phyloP scores from a whole-genome alignment of 305 asterid species.

The Rubia peregrina region DNA sequence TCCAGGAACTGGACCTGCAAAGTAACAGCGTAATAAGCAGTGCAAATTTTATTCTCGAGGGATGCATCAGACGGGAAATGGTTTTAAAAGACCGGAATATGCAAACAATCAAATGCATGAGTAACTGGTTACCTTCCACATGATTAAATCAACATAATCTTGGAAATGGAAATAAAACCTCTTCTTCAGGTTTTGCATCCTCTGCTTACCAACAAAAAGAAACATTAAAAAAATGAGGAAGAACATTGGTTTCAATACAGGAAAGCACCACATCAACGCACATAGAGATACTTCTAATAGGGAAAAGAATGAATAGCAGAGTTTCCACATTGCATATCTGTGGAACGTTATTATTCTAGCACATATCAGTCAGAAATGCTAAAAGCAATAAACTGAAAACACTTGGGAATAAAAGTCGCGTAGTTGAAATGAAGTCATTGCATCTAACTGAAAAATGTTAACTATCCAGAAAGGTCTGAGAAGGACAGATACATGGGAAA shows the following conservation, averaged over 20 bases:
- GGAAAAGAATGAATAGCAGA: neutral
- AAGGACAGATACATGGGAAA: neutral
- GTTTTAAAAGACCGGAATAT: constrained; percentile 13
- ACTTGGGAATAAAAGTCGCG: neutral
- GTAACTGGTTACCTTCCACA: constrained; percentile 66
- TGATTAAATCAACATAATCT: constrained; percentile 86
- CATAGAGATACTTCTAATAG: constrained; percentile 1
- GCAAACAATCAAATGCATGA: neutral
- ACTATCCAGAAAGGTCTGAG: neutral
- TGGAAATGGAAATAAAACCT: constrained; percentile 93
- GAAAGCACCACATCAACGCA: neutral
- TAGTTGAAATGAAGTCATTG: neutral
- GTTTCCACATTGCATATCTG: neutral
- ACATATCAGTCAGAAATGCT: neutral
- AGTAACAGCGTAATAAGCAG: constrained; percentile 5
- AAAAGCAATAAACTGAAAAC: neutral
- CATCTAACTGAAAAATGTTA: neutral
- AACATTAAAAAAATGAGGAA: constrained; percentile 15
- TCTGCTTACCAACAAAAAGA: constrained; percentile 40
- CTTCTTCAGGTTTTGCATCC: constrained; percentile 96
- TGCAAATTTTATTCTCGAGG: neutral
- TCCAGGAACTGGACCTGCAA: constrained; percentile 91
- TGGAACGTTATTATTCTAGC: neutral
- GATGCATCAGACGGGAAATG: constrained; percentile 3
- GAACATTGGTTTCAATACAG: neutral